A percentile compares a stretch with the other conserved stretches of the same genome.
phyloP scores from a whole-genome alignment of 163 green algal species.

The Coccomyxa subellipsoidea region DNA sequence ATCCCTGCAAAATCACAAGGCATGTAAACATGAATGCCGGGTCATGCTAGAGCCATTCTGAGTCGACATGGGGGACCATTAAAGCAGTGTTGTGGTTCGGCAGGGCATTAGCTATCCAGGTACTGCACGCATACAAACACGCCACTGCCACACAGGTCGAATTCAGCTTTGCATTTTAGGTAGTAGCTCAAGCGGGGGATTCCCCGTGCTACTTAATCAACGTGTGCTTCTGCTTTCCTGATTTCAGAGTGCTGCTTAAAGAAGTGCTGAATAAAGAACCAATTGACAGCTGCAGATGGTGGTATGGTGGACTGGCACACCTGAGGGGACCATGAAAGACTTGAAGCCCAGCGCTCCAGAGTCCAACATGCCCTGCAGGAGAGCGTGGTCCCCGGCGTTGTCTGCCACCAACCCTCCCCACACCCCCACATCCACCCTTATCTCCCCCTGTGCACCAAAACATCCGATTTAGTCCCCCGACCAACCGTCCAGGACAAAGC shows the following conservation, averaged over 20 bases:
- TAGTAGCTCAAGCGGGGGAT: no score
- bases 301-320: neutral
- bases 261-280: no score
- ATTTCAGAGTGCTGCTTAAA: neutral
- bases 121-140: neutral
- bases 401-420: slow-evolving; percentile 85
- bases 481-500: no score
- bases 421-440: slow-evolving; percentile 70
- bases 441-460: slow-evolving; percentile 48
- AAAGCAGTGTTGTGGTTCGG: no score
- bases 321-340: slow-evolving; percentile 84
- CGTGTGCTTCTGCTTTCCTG: neutral
- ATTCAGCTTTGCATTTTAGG: no score
- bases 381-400: slow-evolving; percentile 65
- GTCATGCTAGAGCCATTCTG: no score
- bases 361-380: slow-evolving; percentile 67
- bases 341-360: slow-evolving; percentile 91
- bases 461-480: neutral
- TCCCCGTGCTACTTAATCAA: neutral
- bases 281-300: neutral
- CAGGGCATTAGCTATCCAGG: neutral
- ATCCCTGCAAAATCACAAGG: slow-evolving; percentile 66
- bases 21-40: no score
- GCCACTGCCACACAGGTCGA: no score
- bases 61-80: no score